phyloP scores from a whole-genome alignment of 225 moss, liverwort and hornwort genomes.

The Bryoerythrophyllum caledonicum region DNA sequence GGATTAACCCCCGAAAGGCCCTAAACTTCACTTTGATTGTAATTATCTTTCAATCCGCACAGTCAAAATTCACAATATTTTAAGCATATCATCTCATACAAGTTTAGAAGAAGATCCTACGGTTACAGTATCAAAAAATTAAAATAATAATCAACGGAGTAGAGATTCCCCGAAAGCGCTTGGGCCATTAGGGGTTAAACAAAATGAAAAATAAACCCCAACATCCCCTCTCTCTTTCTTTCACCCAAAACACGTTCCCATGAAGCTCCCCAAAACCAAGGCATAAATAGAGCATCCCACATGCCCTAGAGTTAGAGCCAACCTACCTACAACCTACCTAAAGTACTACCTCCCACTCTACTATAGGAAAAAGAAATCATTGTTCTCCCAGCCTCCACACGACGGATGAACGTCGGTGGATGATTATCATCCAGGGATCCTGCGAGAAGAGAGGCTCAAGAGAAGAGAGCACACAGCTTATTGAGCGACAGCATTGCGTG shows the following conservation, averaged over 20 bases:
- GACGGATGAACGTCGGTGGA: background rate
- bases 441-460: background rate
- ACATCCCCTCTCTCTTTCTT: no score
- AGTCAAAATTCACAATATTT: no score
- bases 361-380: no score
- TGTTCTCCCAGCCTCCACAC: background rate
- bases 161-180: no score
- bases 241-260: background rate
- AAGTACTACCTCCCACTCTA: constrained; percentile 30
- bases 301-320: constrained; percentile 21
- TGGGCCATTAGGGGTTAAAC: no score
- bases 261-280: background rate
- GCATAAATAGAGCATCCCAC: constrained; percentile 36
- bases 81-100: no score
- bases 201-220: background rate
- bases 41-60: no score
- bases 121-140: no score
- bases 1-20: no score
- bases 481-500: background rate
- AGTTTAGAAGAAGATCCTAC: no score
- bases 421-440: background rate
- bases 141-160: no score
- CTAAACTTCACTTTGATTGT: no score
- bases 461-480: background rate
- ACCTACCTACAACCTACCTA: constrained; percentile 44